Base-by-base conservation (phyloP, 108 stramenopile genomes). In the Skeletonema menzelii region DNA sequence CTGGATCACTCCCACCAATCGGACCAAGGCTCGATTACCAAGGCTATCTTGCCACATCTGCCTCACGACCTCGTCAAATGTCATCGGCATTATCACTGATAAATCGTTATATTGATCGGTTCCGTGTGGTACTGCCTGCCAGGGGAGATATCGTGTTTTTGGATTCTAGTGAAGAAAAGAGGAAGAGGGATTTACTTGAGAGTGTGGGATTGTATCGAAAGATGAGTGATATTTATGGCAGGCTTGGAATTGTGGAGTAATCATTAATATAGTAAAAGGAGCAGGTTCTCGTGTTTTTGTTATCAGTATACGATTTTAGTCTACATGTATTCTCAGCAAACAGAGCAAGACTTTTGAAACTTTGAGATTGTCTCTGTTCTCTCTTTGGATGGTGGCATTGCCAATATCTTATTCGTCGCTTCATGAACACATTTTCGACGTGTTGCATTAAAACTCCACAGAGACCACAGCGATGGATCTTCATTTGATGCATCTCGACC, bases 31-130 rank as follows among this genome's bases (percentile, higher is more conserved):
- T 92, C 28, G 94, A 95, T 67, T 79, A 79, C 68, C 82, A 82
- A 22, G 94, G 94, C 17, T 95, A 91, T 66, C 73, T 95, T 32
- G 86, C 94, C 47, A 92, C 91, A 15, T 90, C 77, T 58, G 89
- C 84, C 14, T 91, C 91, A 12, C 79, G 91, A 11, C 58, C 74
- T 27, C 67, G 82, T 13, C 91, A 92, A 67, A 86, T 94, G 84
- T 79, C 89, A 61, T 95, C 89, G 28, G 91, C 91, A 13, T 42
- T 71, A 22, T 65, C 71, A 27, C 61, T 95, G 65, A 79, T 92
- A 24, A 49, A 85, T 8, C 66, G 47, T 14, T 95, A 95, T 66
- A 70, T 67, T 28, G 91, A 92, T 68, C 87, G 91, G 19, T 88
- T 92, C 53, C 37, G 67, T 1, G 82, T 86, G 32, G 73, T 95